These are phyloP conservation scores for Taphrina confusa DNA, from an alignment of 1,139 yeast species.

Conservation along the genomic window DNA sequence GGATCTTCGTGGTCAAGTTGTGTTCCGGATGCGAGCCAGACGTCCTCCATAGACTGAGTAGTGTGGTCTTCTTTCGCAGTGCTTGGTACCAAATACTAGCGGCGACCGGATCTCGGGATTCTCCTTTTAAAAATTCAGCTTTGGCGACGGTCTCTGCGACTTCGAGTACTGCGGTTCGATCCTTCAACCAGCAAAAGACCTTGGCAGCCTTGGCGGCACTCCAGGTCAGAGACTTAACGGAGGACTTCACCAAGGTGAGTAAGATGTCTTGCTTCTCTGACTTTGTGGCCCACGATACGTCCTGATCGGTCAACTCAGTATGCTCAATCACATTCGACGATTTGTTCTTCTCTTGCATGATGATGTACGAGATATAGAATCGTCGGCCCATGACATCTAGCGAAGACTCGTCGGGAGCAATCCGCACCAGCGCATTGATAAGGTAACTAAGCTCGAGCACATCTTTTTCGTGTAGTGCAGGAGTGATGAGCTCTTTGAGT, in stretches of 20 bases:
- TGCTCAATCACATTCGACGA: no score
- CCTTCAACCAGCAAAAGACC: constrained; percentile 70
- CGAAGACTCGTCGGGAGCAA: background rate
- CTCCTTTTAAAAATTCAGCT: constrained; percentile 53
- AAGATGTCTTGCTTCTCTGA: constrained; percentile 60
- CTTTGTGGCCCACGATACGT: constrained; percentile 75
- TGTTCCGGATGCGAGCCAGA: constrained; percentile 78
- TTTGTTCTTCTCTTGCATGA: background rate
- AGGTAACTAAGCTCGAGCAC: background rate
- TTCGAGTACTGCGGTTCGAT: constrained; percentile 52
- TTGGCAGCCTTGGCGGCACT: constrained; percentile 61
- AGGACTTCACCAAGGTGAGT: constrained; percentile 56
- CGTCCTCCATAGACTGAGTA: constrained; percentile 80
- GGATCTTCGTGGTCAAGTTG: constrained; percentile 72
- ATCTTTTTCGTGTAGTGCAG: background rate
- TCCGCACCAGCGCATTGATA: background rate
- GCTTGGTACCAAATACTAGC: constrained; percentile 79
- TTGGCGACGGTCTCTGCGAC: constrained; percentile 54
- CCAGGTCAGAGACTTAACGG: constrained; percentile 58
- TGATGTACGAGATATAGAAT: constrained; percentile 13
- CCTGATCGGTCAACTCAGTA: constrained; percentile 44
- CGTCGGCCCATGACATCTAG: constrained; percentile 22
- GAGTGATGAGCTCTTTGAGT: background rate
- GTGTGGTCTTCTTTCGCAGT: constrained; percentile 69
- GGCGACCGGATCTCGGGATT: constrained; percentile 65